A percentile compares a stretch with the other conserved stretches of the same genome.
Evolutionary conservation across 2,329 filamentous ascomycete genomes (phyloP).

Genomic region (Phialemoniopsis sp.): DNA sequence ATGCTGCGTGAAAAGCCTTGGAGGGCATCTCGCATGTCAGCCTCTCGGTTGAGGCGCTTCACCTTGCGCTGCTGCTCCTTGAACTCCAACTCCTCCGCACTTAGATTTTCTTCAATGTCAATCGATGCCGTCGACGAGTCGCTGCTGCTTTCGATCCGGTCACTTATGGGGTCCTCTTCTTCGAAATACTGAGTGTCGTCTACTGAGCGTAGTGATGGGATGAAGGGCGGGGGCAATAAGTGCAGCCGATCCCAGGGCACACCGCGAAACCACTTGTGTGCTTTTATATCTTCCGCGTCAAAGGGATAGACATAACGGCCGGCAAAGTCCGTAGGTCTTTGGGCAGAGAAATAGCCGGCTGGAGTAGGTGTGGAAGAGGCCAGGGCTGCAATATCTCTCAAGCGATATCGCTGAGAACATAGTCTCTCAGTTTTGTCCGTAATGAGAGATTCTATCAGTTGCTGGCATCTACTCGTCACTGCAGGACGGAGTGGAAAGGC

Average conservation of each 20-base stretch:
- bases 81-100: conserved; percentile 2
- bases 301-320: conserved; percentile 71
- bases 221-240: conserved; percentile 67
- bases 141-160: conserved; percentile 45
- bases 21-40: conserved; percentile 25
- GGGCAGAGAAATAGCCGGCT: no score
- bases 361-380: conserved; percentile 1
- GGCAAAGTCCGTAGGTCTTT: conserved; percentile 21
- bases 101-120: conserved; percentile 8
- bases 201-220: conserved; percentile 64
- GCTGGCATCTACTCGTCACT: conserved; percentile 68
- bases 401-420: conserved; percentile 67
- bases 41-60: conserved; percentile 7
- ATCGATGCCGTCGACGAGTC: conserved; percentile 24
- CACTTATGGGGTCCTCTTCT: conserved; percentile 68
- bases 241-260: conserved; percentile 77
- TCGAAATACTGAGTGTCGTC: conserved; percentile 91
- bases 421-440: conserved; percentile 72
- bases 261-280: conserved; percentile 78
- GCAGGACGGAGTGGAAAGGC: conserved; percentile 63
- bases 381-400: conserved; percentile 48
- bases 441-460: conserved; percentile 70
- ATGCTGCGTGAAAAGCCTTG: conserved; percentile 31
- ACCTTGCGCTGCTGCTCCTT: not conserved
- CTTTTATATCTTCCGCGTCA: conserved; percentile 86